Conservation (phyloP, 2,329 filamentous ascomycete species). For the Anisogramma anomala region DNA sequence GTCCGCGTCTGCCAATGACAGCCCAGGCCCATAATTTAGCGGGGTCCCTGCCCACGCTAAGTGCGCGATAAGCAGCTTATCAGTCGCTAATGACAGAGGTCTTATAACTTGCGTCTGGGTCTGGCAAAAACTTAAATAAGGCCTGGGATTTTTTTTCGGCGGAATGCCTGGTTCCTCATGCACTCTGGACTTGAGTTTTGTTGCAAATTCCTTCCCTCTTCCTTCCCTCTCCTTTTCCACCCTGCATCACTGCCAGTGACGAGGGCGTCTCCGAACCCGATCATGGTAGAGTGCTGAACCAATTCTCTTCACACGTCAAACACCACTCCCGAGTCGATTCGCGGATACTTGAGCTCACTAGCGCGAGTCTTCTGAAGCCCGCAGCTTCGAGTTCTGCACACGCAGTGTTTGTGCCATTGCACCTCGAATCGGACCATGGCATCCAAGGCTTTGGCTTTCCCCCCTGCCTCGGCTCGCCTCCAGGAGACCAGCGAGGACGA, state of each 20-base stretch:
- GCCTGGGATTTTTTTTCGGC: too few relatives aligned
- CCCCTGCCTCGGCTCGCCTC: constrained; percentile 51
- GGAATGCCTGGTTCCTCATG: too few relatives aligned
- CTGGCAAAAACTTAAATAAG: neutral
- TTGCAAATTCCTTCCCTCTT: too few relatives aligned
- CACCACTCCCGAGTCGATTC: neutral
- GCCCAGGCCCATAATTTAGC: neutral
- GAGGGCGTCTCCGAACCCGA: constrained; percentile 7
- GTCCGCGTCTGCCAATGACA: constrained; percentile 1
- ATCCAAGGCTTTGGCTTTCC: constrained; percentile 29
- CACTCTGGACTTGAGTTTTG: neutral
- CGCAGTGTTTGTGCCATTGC: neutral
- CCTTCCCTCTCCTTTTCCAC: too few relatives aligned
- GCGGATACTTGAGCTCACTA: constrained; percentile 2
- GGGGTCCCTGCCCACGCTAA: neutral
- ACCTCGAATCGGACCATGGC: constrained; percentile 21
- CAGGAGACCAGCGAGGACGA: constrained; percentile 42
- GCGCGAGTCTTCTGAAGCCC: constrained; percentile 6
- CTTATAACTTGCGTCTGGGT: neutral
- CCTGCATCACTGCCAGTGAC: constrained; percentile 9
- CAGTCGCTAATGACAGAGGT: constrained; percentile 4
- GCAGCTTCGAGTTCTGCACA: constrained; percentile 6
- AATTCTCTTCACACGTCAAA: constrained; percentile 3
- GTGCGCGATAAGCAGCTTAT: constrained; percentile 3
- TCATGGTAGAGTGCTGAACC: constrained; percentile 9